phyloP scores from a whole-genome alignment of 768 basidiomycete species.

The Lanmaoa rubissima region DNA sequence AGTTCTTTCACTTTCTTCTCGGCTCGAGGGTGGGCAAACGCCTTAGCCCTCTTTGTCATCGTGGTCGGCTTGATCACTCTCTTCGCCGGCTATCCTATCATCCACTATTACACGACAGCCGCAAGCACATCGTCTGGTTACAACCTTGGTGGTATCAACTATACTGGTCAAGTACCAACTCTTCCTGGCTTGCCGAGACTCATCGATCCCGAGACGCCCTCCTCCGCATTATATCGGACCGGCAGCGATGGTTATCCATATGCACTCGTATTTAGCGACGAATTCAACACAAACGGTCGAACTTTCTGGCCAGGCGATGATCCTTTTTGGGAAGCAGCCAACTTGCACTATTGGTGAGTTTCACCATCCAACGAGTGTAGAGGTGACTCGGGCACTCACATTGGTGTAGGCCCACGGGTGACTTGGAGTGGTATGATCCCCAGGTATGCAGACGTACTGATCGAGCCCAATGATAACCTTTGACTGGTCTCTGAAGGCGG shows the following conservation, averaged over 20 bases:
- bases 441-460: conserved; percentile 39
- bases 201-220: conserved; percentile 78
- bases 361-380: not conserved
- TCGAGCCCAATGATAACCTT: not conserved
- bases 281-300: conserved; percentile 72
- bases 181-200: conserved; percentile 65
- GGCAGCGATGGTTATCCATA: conserved; percentile 79
- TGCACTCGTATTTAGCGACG: conserved; percentile 85
- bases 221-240: conserved; percentile 49
- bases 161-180: conserved; percentile 80
- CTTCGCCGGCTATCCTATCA: conserved; percentile 88
- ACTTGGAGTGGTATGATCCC: conserved; percentile 85
- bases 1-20: conserved; percentile 73
- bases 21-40: conserved; percentile 78
- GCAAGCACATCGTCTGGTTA: conserved; percentile 46
- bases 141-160: conserved; percentile 85
- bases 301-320: conserved; percentile 82
- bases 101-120: conserved; percentile 48
- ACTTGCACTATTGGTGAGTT: conserved; percentile 77
- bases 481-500: conserved; percentile 37
- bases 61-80: conserved; percentile 67
- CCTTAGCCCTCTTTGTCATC: conserved; percentile 68
- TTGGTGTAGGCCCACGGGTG: conserved; percentile 53
- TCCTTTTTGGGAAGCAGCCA: conserved; percentile 82
- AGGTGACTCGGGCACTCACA: conserved; percentile 5